A percentile compares a stretch with the other conserved stretches of the same genome.
Conservation (phyloP, 2,329 filamentous ascomycete genomes). For the Sarocladiaceae sp. region DNA sequence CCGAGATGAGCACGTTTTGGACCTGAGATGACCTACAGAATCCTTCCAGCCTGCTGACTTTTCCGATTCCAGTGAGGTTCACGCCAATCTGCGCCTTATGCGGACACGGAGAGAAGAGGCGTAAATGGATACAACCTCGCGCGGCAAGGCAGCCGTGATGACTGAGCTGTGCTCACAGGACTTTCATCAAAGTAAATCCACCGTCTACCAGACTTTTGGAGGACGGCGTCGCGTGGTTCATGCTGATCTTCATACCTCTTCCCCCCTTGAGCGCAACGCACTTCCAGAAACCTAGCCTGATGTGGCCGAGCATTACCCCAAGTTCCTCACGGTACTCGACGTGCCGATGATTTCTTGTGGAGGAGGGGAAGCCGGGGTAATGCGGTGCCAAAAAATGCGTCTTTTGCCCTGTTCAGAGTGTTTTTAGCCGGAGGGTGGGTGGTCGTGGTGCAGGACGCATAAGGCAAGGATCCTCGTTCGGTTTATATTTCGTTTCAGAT, state of each 20-base stretch:
- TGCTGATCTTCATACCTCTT: neutral
- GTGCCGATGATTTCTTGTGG: neutral
- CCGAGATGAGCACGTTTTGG: too few relatives aligned
- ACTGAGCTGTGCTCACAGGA: too few relatives aligned
- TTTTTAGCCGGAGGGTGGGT: conserved; percentile 5
- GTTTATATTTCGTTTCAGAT: conserved; percentile 7
- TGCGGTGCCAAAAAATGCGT: too few relatives aligned
- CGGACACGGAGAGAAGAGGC: conserved; percentile 1
- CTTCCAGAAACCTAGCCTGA: neutral
- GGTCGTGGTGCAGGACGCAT: conserved; percentile 1
- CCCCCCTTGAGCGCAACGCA: neutral
- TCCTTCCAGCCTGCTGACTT: too few relatives aligned
- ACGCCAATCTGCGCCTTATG: conserved; percentile 8
- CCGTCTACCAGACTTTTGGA: conserved; percentile 1
- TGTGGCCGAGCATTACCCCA: conserved; percentile 1
- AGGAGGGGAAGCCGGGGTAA: too few relatives aligned
- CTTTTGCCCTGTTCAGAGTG: neutral
- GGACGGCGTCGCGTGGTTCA: neutral
- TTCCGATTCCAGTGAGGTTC: too few relatives aligned
- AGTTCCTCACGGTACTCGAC: conserved; percentile 7
- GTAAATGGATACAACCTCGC: conserved; percentile 9
- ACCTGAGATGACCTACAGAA: too few relatives aligned
- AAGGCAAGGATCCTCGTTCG: conserved; percentile 7
- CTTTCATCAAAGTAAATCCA: too few relatives aligned
- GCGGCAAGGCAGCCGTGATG: too few relatives aligned